Evolutionary conservation across 2,329 filamentous ascomycete genomes (phyloP).

Genomic region (Pseudomassariella vexata): DNA sequence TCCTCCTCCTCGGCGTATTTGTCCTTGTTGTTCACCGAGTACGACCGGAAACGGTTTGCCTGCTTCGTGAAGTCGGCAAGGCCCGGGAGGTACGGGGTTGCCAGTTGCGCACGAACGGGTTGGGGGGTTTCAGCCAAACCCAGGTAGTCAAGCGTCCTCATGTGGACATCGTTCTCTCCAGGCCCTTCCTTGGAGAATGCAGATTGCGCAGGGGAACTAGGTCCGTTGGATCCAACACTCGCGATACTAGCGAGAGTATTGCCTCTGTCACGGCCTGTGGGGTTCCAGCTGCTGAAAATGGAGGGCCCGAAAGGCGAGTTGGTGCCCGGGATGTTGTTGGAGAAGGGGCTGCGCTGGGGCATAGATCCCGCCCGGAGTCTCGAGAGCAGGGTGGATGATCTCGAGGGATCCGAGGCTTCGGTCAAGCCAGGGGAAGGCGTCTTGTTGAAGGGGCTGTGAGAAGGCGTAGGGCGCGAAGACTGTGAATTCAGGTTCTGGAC

Average conservation of each 20-base stretch:
- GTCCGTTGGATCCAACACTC: slow-evolving; percentile 86
- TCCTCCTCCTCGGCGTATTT: slow-evolving; percentile 90
- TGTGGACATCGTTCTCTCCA: slow-evolving; percentile 78
- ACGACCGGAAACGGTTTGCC: slow-evolving; percentile 86
- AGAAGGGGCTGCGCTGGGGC: slow-evolving; percentile 76
- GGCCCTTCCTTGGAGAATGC: slow-evolving; percentile 80
- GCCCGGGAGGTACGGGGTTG: slow-evolving; percentile 69
- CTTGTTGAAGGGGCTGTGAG: slow-evolving; percentile 82
- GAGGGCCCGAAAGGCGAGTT: slow-evolving; percentile 77
- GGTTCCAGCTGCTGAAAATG: slow-evolving; percentile 85
- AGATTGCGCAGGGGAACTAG: slow-evolving; percentile 80
- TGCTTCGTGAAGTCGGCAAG: slow-evolving; percentile 71
- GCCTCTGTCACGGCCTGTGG: slow-evolving; percentile 66
- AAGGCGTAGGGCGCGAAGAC: slow-evolving; percentile 77
- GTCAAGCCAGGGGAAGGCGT: slow-evolving; percentile 54
- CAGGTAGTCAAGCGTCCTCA: slow-evolving; percentile 90
- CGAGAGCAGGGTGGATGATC: slow-evolving; percentile 71
- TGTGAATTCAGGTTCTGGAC: slow-evolving; percentile 61
- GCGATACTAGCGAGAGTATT: slow-evolving; percentile 77
- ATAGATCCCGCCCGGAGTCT: slow-evolving; percentile 88
- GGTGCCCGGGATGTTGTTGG: slow-evolving; percentile 44
- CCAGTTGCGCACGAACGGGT: slow-evolving; percentile 66
- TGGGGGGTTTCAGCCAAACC: slow-evolving; percentile 92
- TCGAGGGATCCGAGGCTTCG: slow-evolving; percentile 37
- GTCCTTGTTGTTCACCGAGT: slow-evolving; percentile 97